Conservation (phyloP, 2,329 filamentous ascomycete species). For the Monosporascus sp. region DNA sequence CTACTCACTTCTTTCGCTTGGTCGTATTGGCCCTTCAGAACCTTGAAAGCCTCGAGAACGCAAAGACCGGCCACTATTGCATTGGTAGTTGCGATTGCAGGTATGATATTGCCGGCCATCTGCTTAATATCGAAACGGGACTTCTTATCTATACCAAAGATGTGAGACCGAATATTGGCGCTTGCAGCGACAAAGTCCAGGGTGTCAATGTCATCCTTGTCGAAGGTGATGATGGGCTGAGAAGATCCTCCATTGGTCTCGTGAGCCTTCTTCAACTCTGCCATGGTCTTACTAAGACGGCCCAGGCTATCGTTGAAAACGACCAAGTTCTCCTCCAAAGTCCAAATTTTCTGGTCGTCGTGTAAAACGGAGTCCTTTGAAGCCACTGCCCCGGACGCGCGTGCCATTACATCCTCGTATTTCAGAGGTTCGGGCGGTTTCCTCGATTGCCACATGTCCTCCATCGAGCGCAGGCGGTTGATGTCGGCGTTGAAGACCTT, state of each 20-base stretch:
- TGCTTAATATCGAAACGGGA: constrained; percentile 97
- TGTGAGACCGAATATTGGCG: constrained; percentile 78
- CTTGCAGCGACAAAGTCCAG: constrained; percentile 89
- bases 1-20: constrained; percentile 65
- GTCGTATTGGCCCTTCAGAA: constrained; percentile 66
- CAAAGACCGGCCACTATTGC: constrained; percentile 92
- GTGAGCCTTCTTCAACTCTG: constrained; percentile 50
- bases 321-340: constrained; percentile 72
- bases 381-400: constrained; percentile 43
- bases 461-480: constrained; percentile 73
- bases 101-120: constrained; percentile 99
- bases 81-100: constrained; percentile 96
- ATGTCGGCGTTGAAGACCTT: constrained; percentile 91
- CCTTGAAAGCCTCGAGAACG: constrained; percentile 87
- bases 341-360: constrained; percentile 75
- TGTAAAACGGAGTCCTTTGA: constrained; percentile 49
- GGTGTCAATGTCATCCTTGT: constrained; percentile 95
- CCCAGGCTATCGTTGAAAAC: constrained; percentile 83
- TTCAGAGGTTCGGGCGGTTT: constrained; percentile 67
- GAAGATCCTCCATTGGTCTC: constrained; percentile 35
- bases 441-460: constrained; percentile 93
- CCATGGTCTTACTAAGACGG: constrained; percentile 68
- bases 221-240: constrained; percentile 71
- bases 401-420: constrained; percentile 55
- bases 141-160: constrained; percentile 85